Base-by-base conservation (phyloP, 768 basidiomycete species). In the Termitomyces sp. region DNA sequence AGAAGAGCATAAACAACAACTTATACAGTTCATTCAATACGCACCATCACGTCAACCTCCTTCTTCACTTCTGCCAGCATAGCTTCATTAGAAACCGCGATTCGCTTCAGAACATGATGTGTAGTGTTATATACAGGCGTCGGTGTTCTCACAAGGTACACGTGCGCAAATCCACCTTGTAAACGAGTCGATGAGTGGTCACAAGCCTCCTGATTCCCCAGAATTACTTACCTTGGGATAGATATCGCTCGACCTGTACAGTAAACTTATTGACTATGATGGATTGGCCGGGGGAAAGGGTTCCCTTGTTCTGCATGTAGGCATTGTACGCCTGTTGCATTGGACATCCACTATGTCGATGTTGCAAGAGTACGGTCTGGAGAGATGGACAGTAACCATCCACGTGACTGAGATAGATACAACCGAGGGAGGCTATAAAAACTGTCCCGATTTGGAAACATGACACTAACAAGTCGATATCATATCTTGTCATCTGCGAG, bases 41-140 rank as follows among this genome's bases (percentile, higher is more conserved):
- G 65, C 67, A 98, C 97, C 97, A 99, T 99, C 62, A 98, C 92
- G 67, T 98, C 94, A 46, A 99, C 97, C 72, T 99, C 97, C 74
- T 90, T 94, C 79, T 92, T 90, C 44, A 98, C 96, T 66, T 97
- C 95, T 13, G 86, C 82, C 56, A 98, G 83, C 81, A 95, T 92
- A 36, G 81, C 75, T 69, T 98, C 92, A 69, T 88, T 92, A 26
- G 91, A 81, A 46, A 98, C 94, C 22, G 92, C 94, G 60, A 99
- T 94, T 48, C 95, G 85, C 73, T 99, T 99, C 62, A 99, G 84
- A 64, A 98, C 97, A 80, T 99, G 97, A 65, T 89, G 90, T 22
- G 90, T 93, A 33, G 92, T 94, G 65, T 90, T 92, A 70, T 89
- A 89, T 46, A 99, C 89, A 3, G 94, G 92, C 35, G 83, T 79